phyloP scores from a whole-genome alignment of 495 filamentous ascomycete genomes.

The Xylaria scruposa region DNA sequence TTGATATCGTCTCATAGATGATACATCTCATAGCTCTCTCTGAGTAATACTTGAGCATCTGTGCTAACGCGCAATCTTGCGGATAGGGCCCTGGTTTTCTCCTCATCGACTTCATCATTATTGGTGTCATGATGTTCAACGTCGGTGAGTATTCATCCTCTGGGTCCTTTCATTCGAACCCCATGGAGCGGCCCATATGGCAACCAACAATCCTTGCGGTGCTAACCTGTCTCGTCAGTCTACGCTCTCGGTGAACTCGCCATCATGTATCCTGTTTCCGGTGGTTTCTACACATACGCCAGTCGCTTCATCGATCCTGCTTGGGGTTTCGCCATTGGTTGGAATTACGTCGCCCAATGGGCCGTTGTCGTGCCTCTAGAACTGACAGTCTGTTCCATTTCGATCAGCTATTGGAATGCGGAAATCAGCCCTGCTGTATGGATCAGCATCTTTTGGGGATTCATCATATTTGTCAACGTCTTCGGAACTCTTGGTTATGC shows the following conservation, averaged over 20 bases:
- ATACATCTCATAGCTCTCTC: neutral
- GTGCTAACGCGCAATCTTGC: conserved; percentile 9
- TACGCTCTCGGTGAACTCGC: conserved; percentile 78
- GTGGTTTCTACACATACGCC: conserved; percentile 69
- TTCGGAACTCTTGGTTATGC: conserved; percentile 77
- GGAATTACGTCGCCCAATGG: conserved; percentile 77
- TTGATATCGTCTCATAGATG: neutral
- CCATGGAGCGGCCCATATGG: neutral
- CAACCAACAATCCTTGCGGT: neutral
- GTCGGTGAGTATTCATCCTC: conserved; percentile 41
- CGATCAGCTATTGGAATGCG: conserved; percentile 63
- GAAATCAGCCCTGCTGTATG: conserved; percentile 65
- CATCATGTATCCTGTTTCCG: conserved; percentile 71
- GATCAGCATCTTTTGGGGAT: conserved; percentile 64
- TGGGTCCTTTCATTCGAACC: neutral
- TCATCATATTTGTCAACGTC: conserved; percentile 68
- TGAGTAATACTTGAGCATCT: neutral
- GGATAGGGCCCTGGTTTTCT: conserved; percentile 55
- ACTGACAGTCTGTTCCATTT: conserved; percentile 59
- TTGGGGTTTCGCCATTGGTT: conserved; percentile 89
- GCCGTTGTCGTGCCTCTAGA: conserved; percentile 62
- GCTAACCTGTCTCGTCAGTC: conserved; percentile 42
- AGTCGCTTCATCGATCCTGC: conserved; percentile 77
- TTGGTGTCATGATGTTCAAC: conserved; percentile 63
- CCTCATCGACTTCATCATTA: conserved; percentile 61